Base-by-base conservation (phyloP, 768 basidiomycete species). In the Lactifluus rugatus region DNA sequence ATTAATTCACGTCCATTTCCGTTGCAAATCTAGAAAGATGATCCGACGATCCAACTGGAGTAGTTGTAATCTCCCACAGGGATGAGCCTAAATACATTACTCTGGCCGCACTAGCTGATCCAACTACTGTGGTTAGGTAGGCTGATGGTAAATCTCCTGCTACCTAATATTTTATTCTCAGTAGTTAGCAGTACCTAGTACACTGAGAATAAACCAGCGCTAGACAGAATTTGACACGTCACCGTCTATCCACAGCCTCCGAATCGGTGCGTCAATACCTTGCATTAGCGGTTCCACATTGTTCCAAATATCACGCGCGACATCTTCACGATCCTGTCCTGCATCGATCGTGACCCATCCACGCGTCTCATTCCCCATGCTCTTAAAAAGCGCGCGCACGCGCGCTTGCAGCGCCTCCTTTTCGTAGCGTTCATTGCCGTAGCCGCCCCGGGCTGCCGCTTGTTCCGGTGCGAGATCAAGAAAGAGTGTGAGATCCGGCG, bases 351-450 rank as follows among this genome's bases (percentile, higher is more conserved):
- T 70, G 2, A 79, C 72, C 86, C 86, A 87, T 51, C 61, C 63
- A 26, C 64, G 66, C 19, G 62, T 64, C n/a, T 50, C 60, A 26
- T 54, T 57, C 0, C 77, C 80, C 53, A 90, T 80, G 53, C 72
- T 71, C 60, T 72, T 68, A 66, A 92, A 92, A 1, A 81, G 70
- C 25, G 73, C 70, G 32, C 84, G 71, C 26, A 92, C 91, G 42
- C 76, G 73, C 44, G 67, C 70, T 69, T 93, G 91, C 72, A 91
- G 75, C 56, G 86, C 86, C 60, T 81, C 79, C 65, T 79, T 84
- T 74, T 96, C 93, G 63, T 94, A 95, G 41, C 92, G 77, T 71
- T 95, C 93, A 53, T 81, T 79, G 3, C 93, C 93, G 64, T 87
- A 96, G 0, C 88, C 89, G 0, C 85, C 87, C 14, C 95, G 80